These are phyloP conservation scores for Penicillium turbatum DNA, from an alignment of 495 filamentous ascomycete genomes.

Conservation along the genomic window DNA sequence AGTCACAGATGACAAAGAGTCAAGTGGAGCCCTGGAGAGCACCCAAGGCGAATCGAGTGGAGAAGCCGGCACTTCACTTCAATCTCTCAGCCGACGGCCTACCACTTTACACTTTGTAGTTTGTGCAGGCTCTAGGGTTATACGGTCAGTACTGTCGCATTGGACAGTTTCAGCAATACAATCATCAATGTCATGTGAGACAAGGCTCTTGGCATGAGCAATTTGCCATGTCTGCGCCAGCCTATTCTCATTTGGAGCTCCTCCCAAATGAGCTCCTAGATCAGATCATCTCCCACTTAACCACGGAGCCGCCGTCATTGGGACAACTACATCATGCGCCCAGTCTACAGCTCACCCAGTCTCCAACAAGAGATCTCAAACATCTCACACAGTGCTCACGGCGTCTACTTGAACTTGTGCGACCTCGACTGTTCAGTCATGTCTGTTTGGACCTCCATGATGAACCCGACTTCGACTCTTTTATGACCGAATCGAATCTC, in stretches of 20 bases:
- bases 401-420: constrained; percentile 26
- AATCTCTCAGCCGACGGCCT: constrained; percentile 16
- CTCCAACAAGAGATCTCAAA: constrained; percentile 27
- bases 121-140: background rate
- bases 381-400: constrained; percentile 29
- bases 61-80: constrained; percentile 24
- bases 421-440: constrained; percentile 35
- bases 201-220: background rate
- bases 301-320: constrained; percentile 27
- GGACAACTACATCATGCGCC: constrained; percentile 26
- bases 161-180: background rate
- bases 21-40: constrained; percentile 13
- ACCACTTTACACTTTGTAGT: background rate
- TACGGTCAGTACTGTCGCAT: background rate
- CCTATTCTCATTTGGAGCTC: constrained; percentile 12
- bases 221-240: background rate
- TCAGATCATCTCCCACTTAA: constrained; percentile 32
- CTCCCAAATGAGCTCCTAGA: constrained; percentile 44
- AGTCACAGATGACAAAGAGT: constrained; percentile 26
- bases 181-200: constrained; percentile 4
- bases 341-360: constrained; percentile 17
- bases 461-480: constrained; percentile 25
- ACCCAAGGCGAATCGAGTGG: constrained; percentile 7
- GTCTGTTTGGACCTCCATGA: constrained; percentile 28
- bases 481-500: constrained; percentile 24